Evolutionary conservation across 2,329 filamentous ascomycete genomes (phyloP), one percentile per base, ranked within the genome.

Genomic region (Fonsecaea nubica): DNA sequence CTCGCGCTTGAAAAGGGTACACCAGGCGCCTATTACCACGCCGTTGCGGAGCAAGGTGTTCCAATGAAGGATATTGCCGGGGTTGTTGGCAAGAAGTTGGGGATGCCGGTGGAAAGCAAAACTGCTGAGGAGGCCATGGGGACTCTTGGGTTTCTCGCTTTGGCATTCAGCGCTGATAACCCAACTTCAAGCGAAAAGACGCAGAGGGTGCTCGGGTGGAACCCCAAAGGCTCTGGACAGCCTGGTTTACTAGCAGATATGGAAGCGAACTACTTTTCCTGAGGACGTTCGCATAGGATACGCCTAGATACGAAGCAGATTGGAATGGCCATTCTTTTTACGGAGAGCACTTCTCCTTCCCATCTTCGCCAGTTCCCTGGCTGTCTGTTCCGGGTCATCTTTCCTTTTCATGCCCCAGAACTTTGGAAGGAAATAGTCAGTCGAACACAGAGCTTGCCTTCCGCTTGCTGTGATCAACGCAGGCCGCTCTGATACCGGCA

Each of bases 1-100:
- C 72, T 81, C 12, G 77, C 75, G 0, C 58, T 80, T n/a, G 79
- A 81, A 67, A 78, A 78, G 63, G 80, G 74, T 1, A 57, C 45
- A 8, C 71, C 77, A 2, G 79, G 80, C 0, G 68, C 74, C 2
- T 71, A 73, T 2, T 80, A 76, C 63, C 79, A 83, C 69, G 77
- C 74, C 9, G 74, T 77, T 21, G 77, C 69, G 0, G 76, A 81
- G 48, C 74, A 80, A 42, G 76, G 72, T 12, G 73, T 81, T 0
- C 55, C 69, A 0, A 64, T 77, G 55, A 79, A 77, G 65, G 76
- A 79, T 6, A 76, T 81, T 54, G 75, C 76, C 4, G 69, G 61
- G 5, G 71, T 74, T 3, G 73, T 82, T 21, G 79, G 79, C 15
- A 72, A 77, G 60, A 69, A 72, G 4, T 66, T 80, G n/a, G 70